Evolutionary conservation across 2,329 filamentous ascomycete species (phyloP), one percentile per base, ranked within the genome.

Genomic region (Eutypella sp.): DNA sequence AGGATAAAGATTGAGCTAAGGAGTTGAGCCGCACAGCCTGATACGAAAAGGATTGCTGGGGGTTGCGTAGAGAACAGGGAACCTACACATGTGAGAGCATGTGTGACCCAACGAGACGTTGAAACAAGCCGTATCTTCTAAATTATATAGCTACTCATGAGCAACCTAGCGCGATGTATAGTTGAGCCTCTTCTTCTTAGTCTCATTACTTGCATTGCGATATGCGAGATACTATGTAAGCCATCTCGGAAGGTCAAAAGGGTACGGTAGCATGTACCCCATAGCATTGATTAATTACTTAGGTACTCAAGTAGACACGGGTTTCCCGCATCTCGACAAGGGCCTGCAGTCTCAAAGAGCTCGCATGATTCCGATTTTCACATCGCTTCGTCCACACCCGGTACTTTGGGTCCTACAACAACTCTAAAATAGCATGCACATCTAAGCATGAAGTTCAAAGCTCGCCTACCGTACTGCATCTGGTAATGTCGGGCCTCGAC

Each of bases 111-210:
- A 20, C 16, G 20, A 20, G 36, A 33, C 18, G 20, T n/a, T 13
- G 22, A 19, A 22, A 24, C 36, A 19, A n/a, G 5, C 36, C 13
- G n/a, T 20, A 20, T n/a, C n/a, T n/a, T n/a, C n/a, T n/a, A n/a
- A n/a, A n/a, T n/a, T n/a, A n/a, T n/a, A n/a, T n/a, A 39, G 36
- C 19, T 8, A 20, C 18, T 8, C 10, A 33, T 15, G 16, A 29
- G 25, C 29, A 33, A 33, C 11, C 29, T 33, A 33, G 5, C 8
- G n/a, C 18, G 9, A 8, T 22, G 9, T 20, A 15, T 7, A 15
- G 36, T 39, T 39, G 36, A 39, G 36, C 36, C 36, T 39, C 36
- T 24, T 39, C n/a, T n/a, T n/a, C n/a, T n/a, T n/a, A n/a, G 29
- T 5, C 16, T 29, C 7, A 6, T 33, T 11, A 16, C 20, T 24